These are phyloP conservation scores for Fraxinus anomala DNA, from an alignment of 257 asterid species.

Conservation along the genomic window DNA sequence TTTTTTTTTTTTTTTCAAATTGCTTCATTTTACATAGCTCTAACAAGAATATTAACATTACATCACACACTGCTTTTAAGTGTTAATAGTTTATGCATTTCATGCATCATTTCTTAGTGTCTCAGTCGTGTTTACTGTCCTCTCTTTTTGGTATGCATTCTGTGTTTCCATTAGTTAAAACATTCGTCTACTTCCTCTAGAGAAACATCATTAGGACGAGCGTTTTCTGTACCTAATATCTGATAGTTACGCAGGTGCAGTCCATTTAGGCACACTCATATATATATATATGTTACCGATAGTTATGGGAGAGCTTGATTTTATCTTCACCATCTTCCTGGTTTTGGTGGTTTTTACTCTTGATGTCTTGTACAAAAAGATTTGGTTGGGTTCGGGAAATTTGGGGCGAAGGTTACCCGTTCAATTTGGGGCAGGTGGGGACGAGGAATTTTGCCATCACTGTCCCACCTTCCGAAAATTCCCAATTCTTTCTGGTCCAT, in stretches of 20 bases:
- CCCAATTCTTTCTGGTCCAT: neutral
- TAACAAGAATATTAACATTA: neutral
- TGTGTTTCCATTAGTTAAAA: neutral
- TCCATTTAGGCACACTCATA: neutral
- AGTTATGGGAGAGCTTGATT: neutral
- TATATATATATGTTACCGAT: no score
- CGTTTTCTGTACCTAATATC: neutral
- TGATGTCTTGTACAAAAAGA: neutral
- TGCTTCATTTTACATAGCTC: neutral
- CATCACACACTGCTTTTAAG: neutral
- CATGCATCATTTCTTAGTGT: neutral
- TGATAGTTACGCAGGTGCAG: neutral
- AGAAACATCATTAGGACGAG: neutral
- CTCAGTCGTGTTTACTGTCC: neutral
- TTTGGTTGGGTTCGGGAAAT: no score
- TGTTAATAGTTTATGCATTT: neutral
- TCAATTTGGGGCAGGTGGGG: no score
- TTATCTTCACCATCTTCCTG: neutral
- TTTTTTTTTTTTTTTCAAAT: neutral
- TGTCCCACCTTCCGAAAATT: no score
- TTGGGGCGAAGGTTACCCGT: no score
- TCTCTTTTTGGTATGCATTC: neutral
- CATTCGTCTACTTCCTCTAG: neutral
- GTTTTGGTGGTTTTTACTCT: neutral
- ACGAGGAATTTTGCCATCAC: no score